Conservation (phyloP, 2,329 filamentous ascomycete species). For the Plectosphaerella sp. region DNA sequence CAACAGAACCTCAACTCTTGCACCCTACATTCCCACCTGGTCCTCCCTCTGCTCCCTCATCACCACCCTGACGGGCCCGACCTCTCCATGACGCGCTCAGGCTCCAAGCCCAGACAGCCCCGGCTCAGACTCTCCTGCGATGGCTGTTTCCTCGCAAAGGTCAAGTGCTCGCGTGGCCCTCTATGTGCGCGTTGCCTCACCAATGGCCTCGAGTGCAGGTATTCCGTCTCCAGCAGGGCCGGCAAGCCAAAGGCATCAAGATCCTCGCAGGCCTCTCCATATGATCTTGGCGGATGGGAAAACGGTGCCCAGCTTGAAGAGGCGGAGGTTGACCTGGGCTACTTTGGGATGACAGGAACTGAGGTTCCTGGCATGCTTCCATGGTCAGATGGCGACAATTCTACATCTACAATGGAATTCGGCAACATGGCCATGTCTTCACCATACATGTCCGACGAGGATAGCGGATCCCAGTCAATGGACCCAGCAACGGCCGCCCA, state of each 20-base stretch:
- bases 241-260: constrained; percentile 39
- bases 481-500: constrained; percentile 24
- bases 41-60: not conserved
- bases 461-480: constrained; percentile 28
- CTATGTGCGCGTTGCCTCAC: constrained; percentile 47
- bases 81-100: not conserved
- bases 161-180: constrained; percentile 53
- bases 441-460: no score
- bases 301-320: no score
- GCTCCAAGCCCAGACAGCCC: constrained; percentile 30
- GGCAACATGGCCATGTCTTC: no score
- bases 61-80: not conserved
- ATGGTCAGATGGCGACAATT: no score
- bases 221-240: constrained; percentile 46
- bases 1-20: no score
- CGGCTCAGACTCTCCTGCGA: constrained; percentile 47
- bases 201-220: constrained; percentile 44
- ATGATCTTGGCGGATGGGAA: no score
- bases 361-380: no score
- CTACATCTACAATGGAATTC: no score
- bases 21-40: not conserved
- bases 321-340: no score
- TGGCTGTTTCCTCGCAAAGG: constrained; percentile 50
- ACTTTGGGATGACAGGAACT: no score
- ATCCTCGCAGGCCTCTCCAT: no score